phyloP scores from a whole-genome alignment of 768 basidiomycete genomes.

The Boletus pseudopeckii region DNA sequence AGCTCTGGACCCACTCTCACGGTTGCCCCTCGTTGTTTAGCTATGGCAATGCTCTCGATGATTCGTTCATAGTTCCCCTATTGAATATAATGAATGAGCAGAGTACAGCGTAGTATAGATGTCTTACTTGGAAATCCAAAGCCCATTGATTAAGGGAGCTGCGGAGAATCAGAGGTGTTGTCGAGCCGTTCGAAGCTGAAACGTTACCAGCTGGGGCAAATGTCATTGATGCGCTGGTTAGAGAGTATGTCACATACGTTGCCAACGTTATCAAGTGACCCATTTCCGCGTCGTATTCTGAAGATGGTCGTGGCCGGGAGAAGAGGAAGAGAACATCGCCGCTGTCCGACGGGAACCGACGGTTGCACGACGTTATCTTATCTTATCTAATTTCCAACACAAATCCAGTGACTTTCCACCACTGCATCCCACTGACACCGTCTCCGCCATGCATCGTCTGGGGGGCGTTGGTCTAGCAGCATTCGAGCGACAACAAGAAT shows the following conservation, averaged over 20 bases:
- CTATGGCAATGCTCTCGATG: conserved; percentile 79
- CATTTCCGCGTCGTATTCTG: conserved; percentile 39
- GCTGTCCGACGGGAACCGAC: background rate
- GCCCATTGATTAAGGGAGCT: conserved; percentile 98
- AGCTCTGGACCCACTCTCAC: conserved; percentile 95
- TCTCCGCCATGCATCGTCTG: conserved; percentile 58
- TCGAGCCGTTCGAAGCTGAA: background rate
- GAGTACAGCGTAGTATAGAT: background rate
- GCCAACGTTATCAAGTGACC: conserved; percentile 86
- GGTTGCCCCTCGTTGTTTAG: conserved; percentile 84
- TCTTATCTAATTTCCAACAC: conserved; percentile 6
- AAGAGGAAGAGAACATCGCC: background rate
- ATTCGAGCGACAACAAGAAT: conserved; percentile 83
- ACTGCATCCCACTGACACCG: background rate
- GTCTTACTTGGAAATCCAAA: conserved; percentile 80
- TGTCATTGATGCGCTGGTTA: background rate
- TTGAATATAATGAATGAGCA: background rate
- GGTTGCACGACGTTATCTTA: conserved; percentile 6
- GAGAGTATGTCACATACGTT: conserved; percentile 52
- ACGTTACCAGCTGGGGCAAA: conserved; percentile 24
- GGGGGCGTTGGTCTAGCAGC: conserved; percentile 87
- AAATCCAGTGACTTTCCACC: background rate
- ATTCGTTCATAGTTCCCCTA: conserved; percentile 95
- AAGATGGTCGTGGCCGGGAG: background rate
- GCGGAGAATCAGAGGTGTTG: conserved; percentile 11